Conservation (phyloP, 2,329 filamentous ascomycete species). For the Penicillium sp. region DNA sequence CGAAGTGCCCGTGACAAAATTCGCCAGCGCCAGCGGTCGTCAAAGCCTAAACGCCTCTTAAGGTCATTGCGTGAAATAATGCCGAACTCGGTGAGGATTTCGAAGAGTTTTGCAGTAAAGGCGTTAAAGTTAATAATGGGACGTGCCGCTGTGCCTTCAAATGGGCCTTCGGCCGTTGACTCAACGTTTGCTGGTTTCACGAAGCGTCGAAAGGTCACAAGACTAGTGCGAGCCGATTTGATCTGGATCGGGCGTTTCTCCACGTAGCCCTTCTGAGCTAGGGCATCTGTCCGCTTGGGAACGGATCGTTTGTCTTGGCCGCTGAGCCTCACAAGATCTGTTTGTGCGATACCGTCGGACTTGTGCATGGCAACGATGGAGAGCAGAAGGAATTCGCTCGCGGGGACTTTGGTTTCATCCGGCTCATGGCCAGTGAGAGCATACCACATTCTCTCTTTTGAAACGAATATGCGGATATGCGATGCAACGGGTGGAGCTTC, state of each 20-base stretch:
- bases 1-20: conserved; percentile 46
- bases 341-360: conserved; percentile 58
- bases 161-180: conserved; percentile 15
- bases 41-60: conserved; percentile 49
- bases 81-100: conserved; percentile 51
- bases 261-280: conserved; percentile 63
- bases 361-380: conserved; percentile 60
- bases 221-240: conserved; percentile 55
- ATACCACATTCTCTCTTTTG: conserved; percentile 59
- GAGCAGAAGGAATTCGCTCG: conserved; percentile 58
- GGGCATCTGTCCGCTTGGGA: conserved; percentile 59
- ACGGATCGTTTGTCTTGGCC: conserved; percentile 67
- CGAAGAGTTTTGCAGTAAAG: conserved; percentile 53
- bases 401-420: conserved; percentile 56
- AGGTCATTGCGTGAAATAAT: conserved; percentile 57
- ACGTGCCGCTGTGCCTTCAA: conserved; percentile 15
- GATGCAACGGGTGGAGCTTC: conserved; percentile 2
- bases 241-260: conserved; percentile 55
- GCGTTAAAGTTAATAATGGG: conserved; percentile 51
- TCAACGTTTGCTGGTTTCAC: conserved; percentile 19
- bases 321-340: conserved; percentile 55
- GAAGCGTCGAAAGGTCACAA: conserved; percentile 58
- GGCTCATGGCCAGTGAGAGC: conserved; percentile 62
- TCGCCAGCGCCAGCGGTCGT: conserved; percentile 41
- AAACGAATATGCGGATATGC: conserved; percentile 50